A percentile compares a stretch with the other conserved stretches of the same genome.
phyloP scores from a whole-genome alignment of 257 asterid species.

The Nicotiana benthamiana region DNA sequence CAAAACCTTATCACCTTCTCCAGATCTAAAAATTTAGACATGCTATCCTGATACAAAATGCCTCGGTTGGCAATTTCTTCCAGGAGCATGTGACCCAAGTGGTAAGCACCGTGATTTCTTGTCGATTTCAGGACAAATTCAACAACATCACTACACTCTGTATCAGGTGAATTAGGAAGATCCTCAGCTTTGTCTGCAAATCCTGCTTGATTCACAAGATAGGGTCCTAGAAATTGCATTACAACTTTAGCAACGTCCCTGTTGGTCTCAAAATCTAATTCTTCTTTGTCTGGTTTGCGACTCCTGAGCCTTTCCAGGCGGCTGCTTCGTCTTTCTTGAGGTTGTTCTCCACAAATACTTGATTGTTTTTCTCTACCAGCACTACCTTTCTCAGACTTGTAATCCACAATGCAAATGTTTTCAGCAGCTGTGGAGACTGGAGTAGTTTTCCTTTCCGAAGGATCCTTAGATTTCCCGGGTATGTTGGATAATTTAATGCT shows the following conservation, averaged over 20 bases:
- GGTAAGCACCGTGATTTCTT: slow-evolving; percentile 71
- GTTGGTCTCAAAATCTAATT: slow-evolving; percentile 45
- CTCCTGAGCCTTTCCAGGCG: slow-evolving; percentile 88
- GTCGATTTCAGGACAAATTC: slow-evolving; percentile 52
- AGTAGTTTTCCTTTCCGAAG: slow-evolving; percentile 35
- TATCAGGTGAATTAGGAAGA: slow-evolving; percentile 35
- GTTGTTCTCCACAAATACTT: slow-evolving; percentile 59
- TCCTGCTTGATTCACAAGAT: slow-evolving; percentile 41
- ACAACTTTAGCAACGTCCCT: slow-evolving; percentile 80
- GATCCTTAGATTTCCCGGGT: slow-evolving; percentile 29
- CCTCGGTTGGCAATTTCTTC: slow-evolving; percentile 62
- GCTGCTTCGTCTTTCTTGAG: slow-evolving; percentile 96
- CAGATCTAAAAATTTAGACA: slow-evolving; percentile 61
- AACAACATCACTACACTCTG: slow-evolving; percentile 49
- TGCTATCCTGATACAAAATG: slow-evolving; percentile 46
- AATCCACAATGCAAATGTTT: slow-evolving; percentile 24
- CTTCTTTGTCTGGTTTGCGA: slow-evolving; percentile 94
- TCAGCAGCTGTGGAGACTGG: slow-evolving; percentile 27
- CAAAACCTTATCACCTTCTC: slow-evolving; percentile 79
- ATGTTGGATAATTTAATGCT: slow-evolving; percentile 45
- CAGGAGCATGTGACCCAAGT: slow-evolving; percentile 70
- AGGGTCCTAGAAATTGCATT: slow-evolving; percentile 60
- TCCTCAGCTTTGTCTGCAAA: slow-evolving; percentile 26
- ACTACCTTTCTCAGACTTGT: slow-evolving; percentile 33
- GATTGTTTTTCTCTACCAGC: slow-evolving; percentile 42